Conservation (phyloP, 139 green algal genomes). For the Zygnema circumcarinatum region DNA sequence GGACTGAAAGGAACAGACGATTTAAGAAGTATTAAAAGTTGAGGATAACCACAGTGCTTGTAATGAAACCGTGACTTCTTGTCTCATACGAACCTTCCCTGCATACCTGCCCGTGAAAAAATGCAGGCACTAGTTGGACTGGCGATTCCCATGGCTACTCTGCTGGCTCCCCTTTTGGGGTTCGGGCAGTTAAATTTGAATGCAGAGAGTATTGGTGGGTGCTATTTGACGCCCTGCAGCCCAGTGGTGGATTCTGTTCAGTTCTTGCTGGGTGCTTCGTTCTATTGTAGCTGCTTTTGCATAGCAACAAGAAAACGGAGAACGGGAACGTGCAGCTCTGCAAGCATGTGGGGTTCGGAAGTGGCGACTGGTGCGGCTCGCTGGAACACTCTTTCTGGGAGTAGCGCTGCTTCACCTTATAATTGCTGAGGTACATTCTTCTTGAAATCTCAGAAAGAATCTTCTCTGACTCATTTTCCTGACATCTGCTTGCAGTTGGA, state of each 20-base stretch:
- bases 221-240: neutral
- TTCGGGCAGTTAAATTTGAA: neutral
- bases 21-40: too few species aligned
- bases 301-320: neutral
- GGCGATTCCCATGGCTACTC: slow-evolving; percentile 17
- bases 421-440: neutral
- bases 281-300: neutral
- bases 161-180: slow-evolving; percentile 22
- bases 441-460: neutral
- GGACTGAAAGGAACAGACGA: too few species aligned
- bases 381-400: neutral
- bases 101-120: neutral
- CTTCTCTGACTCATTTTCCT: too few species aligned
- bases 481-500: too few species aligned
- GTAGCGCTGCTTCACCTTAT: neutral
- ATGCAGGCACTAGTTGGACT: neutral
- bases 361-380: neutral
- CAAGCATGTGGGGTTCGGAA: neutral
- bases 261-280: neutral
- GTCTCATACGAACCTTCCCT: too few species aligned
- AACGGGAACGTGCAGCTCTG: neutral
- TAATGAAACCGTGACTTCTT: too few species aligned
- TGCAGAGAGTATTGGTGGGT: neutral
- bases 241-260: neutral
- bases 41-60: too few species aligned